phyloP scores from a whole-genome alignment of 2,329 filamentous ascomycete species.

The Aspergillus pseudonomiae region DNA sequence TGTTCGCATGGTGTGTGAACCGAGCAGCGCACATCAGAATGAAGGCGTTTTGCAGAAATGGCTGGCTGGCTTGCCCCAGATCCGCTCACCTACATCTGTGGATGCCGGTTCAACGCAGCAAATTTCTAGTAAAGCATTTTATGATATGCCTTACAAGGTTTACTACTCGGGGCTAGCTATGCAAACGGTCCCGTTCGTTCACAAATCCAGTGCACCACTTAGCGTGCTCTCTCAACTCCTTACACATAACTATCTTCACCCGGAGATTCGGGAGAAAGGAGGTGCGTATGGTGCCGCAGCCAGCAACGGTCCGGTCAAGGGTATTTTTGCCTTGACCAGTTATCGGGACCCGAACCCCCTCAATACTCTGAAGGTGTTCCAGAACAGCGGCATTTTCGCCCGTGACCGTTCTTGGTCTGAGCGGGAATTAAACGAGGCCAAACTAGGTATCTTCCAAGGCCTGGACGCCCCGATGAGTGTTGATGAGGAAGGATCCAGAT shows the following conservation, averaged over 20 bases:
- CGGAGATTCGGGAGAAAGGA: conserved; percentile 96
- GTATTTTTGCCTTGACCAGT: conserved; percentile 90
- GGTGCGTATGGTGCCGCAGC: conserved; percentile 94
- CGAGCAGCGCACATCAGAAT: conserved; percentile 71
- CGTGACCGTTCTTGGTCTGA: conserved; percentile 78
- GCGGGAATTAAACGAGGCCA: conserved; percentile 90
- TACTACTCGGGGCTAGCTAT: conserved; percentile 87
- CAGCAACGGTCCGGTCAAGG: conserved; percentile 76
- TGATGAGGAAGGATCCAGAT: conserved; percentile 81
- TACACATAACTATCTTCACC: conserved; percentile 94
- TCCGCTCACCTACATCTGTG: conserved; percentile 40
- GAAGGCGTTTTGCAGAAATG: conserved; percentile 72
- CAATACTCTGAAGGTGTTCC: conserved; percentile 85
- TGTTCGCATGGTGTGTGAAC: conserved; percentile 81
- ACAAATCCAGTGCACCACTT: conserved; percentile 73
- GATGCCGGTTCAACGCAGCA: conserved; percentile 33
- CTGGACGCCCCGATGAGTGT: conserved; percentile 88
- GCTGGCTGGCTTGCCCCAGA: conserved; percentile 61
- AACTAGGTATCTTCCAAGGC: conserved; percentile 89
- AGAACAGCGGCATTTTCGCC: conserved; percentile 79
- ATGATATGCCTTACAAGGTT: conserved; percentile 93
- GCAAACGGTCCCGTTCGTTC: conserved; percentile 80
- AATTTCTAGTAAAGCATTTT: conserved; percentile 72
- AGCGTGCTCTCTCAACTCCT: conserved; percentile 89
- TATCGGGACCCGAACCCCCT: conserved; percentile 95